These are phyloP conservation scores for Euphrasia confusa DNA, from an alignment of 257 asterid species.

Conservation along the genomic window DNA sequence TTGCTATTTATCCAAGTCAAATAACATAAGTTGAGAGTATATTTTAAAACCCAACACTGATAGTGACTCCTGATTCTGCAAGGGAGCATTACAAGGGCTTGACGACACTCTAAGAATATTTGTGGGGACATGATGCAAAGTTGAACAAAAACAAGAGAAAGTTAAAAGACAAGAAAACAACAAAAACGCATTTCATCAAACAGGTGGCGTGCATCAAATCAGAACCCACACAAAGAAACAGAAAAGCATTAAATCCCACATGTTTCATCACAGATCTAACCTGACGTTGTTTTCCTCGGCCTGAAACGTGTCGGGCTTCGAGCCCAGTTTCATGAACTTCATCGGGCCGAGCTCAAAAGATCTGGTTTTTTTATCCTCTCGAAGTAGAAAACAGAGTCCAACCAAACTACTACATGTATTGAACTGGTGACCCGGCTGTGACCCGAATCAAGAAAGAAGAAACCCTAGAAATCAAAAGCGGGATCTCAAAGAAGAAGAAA, in stretches of 20 bases:
- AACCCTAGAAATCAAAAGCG: constrained; percentile 42
- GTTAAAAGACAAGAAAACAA: constrained; percentile 3
- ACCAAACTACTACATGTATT: too few species aligned
- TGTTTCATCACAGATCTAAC: constrained; percentile 43
- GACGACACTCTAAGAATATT: background rate
- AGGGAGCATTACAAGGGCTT: background rate
- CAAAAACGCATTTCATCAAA: background rate
- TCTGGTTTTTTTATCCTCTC: constrained; percentile 28
- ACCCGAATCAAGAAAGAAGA: constrained; percentile 37
- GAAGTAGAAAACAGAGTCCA: too few species aligned
- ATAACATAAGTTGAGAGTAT: background rate
- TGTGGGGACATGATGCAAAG: constrained; percentile 17
- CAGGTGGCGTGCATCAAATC: background rate
- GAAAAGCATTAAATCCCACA: background rate
- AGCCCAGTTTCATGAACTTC: constrained; percentile 99
- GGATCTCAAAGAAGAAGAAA: constrained; percentile 42
- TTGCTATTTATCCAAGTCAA: background rate
- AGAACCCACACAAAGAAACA: background rate
- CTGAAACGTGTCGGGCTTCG: constrained; percentile 88
- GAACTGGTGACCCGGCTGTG: background rate
- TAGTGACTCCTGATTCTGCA: constrained; percentile 15
- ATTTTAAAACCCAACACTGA: constrained; percentile 8
- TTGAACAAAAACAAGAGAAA: background rate
- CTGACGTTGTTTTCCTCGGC: constrained; percentile 63
- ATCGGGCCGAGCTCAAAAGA: constrained; percentile 48